A percentile compares a stretch with the other conserved stretches of the same genome.
phyloP scores from a whole-genome alignment of 345 rosid genomes.

The Cardiospermum halicacabum region DNA sequence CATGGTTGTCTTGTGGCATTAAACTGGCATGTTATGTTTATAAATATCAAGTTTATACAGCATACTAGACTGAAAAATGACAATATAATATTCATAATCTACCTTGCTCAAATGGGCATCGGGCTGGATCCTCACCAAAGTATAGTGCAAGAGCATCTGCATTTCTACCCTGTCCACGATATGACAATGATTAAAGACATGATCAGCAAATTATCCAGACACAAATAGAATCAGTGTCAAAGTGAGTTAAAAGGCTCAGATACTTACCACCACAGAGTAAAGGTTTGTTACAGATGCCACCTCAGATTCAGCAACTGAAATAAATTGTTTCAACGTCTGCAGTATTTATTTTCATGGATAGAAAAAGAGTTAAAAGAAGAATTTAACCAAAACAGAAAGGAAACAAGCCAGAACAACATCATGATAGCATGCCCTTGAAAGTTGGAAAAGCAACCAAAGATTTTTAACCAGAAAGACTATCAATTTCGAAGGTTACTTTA shows the following conservation, averaged over 20 bases:
- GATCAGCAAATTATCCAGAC: background rate
- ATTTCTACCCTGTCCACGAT: slow-evolving; percentile 77
- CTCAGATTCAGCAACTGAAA: slow-evolving; percentile 73
- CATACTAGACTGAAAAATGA: background rate
- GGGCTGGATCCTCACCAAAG: slow-evolving; percentile 96
- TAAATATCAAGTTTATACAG: background rate
- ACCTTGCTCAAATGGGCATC: slow-evolving; percentile 99
- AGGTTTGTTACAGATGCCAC: slow-evolving; percentile 71
- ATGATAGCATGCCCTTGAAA: background rate
- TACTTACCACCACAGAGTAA: slow-evolving; percentile 80
- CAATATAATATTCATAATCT: slow-evolving; percentile 14
- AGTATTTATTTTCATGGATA: background rate
- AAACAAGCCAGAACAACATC: background rate
- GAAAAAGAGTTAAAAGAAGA: slow-evolving; percentile 16
- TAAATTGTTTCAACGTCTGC: slow-evolving; percentile 77
- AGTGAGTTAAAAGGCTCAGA: slow-evolving; percentile 20
- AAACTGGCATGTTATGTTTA: too few species aligned
- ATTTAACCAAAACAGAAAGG: background rate
- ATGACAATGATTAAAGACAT: slow-evolving; percentile 10
- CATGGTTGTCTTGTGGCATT: too few species aligned
- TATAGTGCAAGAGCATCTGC: slow-evolving; percentile 96
- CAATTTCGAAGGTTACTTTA: background rate
- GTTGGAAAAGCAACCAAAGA: background rate
- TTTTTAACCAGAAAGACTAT: background rate
- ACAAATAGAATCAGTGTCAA: slow-evolving; percentile 1